phyloP scores from a whole-genome alignment of 1,284 basidiomycete genomes.

The Peniophora sp. region DNA sequence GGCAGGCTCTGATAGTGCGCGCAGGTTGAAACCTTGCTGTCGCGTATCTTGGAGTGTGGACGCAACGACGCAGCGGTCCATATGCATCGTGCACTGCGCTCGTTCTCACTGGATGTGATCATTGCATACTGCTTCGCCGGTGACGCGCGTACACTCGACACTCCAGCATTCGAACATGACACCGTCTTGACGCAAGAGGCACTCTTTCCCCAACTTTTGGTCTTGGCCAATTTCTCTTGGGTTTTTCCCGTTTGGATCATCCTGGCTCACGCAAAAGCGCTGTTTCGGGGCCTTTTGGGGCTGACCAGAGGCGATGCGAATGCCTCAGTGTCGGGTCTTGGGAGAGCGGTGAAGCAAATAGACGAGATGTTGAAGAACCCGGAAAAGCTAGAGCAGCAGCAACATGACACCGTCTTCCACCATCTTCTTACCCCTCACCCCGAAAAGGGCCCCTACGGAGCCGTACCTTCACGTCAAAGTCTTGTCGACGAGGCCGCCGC shows the following conservation, averaged over 20 bases:
- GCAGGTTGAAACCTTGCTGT: no score
- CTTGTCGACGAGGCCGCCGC: constrained; percentile 21
- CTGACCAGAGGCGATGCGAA: no score
- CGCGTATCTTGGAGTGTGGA: no score
- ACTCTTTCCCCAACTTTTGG: constrained; percentile 10
- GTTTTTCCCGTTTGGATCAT: constrained; percentile 1
- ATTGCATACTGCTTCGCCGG: constrained; percentile 21
- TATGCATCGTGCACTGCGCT: constrained; percentile 14
- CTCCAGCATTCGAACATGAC: constrained; percentile 19
- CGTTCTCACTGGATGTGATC: constrained; percentile 19
- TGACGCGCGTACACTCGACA: constrained; percentile 12
- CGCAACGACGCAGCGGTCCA: constrained; percentile 3
- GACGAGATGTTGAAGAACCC: constrained; percentile 22
- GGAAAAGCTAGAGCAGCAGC: constrained; percentile 11
- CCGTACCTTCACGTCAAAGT: constrained; percentile 6
- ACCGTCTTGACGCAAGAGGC: constrained; percentile 16
- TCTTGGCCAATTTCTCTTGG: constrained; percentile 7
- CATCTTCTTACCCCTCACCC: constrained; percentile 12
- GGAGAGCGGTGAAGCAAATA: constrained; percentile 16
- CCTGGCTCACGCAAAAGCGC: not conserved
- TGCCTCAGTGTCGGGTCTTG: no score
- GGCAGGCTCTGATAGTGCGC: no score
- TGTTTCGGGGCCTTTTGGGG: no score
- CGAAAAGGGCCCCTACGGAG: constrained; percentile 4
- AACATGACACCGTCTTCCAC: constrained; percentile 22